Evolutionary conservation across 352 stramenopile genomes (phyloP), one percentile per base, ranked within the genome.

Genomic region (Globisporangium viniferum): DNA sequence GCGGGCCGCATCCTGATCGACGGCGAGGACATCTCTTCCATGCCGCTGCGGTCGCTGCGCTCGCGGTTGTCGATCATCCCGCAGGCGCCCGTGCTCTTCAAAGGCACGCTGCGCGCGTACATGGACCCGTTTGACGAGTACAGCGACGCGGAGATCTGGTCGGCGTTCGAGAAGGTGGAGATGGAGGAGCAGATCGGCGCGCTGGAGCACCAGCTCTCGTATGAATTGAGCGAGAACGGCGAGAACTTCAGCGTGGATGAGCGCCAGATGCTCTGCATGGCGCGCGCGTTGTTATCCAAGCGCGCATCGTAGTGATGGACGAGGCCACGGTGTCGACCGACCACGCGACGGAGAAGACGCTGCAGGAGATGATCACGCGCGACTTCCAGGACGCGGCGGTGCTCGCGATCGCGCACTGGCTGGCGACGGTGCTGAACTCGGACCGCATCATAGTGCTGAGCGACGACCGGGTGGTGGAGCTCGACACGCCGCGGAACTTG

Each of bases 261-360:
- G 75, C 72, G 93, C 5, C 94, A 98, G 75, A 76, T 98, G 14
- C 65, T 98, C 9, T 97, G 91, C 69, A 77, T 99, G 62, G 95
- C 89, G 44, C 76, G 95, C 53, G 94, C 95, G 2, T 71, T 98
- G 41, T 69, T 99, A 4, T 71, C 79, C 75, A 97, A 33, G 82
- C 91, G 12, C 62, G 66, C 31, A 68, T 79, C 49, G 74, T 98
- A 1, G 79, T 97, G 1, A 73, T 93, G 70, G 85, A 93, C 71
- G 85, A 93, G 61, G 84, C 85, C 0, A 92, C 80, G 15, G 73
- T 75, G 0, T 66, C 75, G 0, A 74, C 97, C 24, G 91, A 98
- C 67, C 83, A 91, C 67, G 83, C 76, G 31, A 97, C 79, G 6
- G 82, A 97, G 74, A 49, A 65, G 1, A 44, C 18, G 6, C 36